phyloP scores from a whole-genome alignment of 306 rosid species.

The Nissolia schottii region DNA sequence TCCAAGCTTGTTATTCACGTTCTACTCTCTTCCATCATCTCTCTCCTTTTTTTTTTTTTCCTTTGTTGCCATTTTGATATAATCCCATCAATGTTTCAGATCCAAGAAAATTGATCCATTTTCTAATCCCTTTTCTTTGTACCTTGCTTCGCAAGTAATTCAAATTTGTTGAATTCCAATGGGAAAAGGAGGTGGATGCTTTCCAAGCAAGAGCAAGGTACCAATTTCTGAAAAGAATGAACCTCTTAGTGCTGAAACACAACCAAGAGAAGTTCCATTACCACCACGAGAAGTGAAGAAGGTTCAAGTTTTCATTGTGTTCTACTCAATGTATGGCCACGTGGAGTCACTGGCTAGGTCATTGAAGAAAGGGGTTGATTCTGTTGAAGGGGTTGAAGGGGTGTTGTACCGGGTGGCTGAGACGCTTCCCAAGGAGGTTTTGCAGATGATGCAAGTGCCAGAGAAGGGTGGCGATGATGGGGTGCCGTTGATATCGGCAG shows the following conservation, averaged over 20 bases:
- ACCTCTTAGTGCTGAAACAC: constrained; percentile 28
- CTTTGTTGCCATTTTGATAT: background rate
- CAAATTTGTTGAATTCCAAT: constrained; percentile 31
- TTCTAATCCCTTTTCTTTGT: background rate
- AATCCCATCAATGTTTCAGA: background rate
- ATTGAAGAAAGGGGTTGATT: constrained; percentile 63
- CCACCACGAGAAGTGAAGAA: constrained; percentile 15
- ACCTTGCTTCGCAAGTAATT: constrained; percentile 21
- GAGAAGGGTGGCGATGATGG: constrained; percentile 35
- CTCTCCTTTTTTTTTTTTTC: background rate
- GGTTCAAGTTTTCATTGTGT: constrained; percentile 57
- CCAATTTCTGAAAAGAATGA: constrained; percentile 24
- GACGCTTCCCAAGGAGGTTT: constrained; percentile 48
- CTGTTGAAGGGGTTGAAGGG: constrained; percentile 72
- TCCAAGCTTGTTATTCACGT: constrained; percentile 20
- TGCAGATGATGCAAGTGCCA: constrained; percentile 68
- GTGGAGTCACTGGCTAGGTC: constrained; percentile 63
- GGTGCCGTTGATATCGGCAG: constrained; percentile 52
- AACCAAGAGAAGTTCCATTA: constrained; percentile 5
- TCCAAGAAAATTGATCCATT: constrained; percentile 11
- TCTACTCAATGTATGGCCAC: constrained; percentile 75
- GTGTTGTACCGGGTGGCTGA: constrained; percentile 57
- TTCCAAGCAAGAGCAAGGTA: constrained; percentile 58
- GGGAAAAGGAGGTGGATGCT: constrained; percentile 80
- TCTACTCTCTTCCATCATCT: constrained; percentile 4